Percentiles rank a stretch among this genome's conserved stretches.
Evolutionary conservation across 805 yeast species (phyloP).

Genomic region (Saturnispora diversa): DNA sequence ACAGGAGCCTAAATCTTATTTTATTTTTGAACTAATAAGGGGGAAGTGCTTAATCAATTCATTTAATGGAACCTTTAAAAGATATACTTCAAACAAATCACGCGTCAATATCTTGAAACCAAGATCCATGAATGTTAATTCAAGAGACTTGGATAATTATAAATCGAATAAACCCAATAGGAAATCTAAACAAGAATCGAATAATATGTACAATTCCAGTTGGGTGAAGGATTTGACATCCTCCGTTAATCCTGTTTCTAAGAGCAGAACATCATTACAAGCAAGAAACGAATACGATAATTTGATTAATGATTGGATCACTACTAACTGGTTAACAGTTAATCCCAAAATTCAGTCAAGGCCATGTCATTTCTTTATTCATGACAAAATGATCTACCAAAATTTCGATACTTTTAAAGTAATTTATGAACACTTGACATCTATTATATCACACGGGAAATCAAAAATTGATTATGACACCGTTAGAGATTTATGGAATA

Average conservation of each 20-base stretch:
- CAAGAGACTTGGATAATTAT: background rate
- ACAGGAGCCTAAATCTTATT: too few relatives aligned
- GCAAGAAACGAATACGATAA: constrained; percentile 20
- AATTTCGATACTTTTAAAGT: constrained; percentile 17
- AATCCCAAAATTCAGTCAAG: constrained; percentile 13
- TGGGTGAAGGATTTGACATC: background rate
- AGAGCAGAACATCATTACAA: constrained; percentile 13
- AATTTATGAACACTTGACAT: constrained; percentile 12
- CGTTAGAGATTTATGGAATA: constrained; percentile 15
- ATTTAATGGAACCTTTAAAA: too few relatives aligned
- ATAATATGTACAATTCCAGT: background rate
- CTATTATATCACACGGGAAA: constrained; percentile 5
- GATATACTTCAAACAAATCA: too few relatives aligned
- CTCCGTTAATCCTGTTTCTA: background rate
- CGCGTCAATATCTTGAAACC: background rate
- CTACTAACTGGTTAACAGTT: constrained; percentile 18
- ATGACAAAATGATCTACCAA: constrained; percentile 21
- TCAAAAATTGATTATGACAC: background rate
- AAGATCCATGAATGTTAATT: background rate
- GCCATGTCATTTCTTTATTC: constrained; percentile 23
- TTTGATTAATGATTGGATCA: constrained; percentile 22
- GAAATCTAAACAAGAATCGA: background rate
- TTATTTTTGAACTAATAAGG: too few relatives aligned
- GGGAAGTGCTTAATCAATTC: background rate
- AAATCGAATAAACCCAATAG: background rate